Evolutionary conservation across 768 basidiomycete species (phyloP).

Genomic region (Xanthoconium stramineum): DNA sequence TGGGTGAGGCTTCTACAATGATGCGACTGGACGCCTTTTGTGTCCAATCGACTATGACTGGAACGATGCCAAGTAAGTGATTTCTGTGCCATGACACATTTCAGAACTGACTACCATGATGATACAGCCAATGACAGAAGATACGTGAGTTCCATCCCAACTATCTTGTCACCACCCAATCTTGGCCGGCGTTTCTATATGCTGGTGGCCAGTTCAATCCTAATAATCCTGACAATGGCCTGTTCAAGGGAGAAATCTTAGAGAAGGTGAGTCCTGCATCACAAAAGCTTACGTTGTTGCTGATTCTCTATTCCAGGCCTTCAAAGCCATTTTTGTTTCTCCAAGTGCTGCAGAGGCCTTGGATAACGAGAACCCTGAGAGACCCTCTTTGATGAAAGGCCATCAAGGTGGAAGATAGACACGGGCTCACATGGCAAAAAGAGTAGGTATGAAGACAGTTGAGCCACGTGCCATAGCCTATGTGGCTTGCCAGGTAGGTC

Average conservation of each 20-base stretch:
- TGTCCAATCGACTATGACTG: constrained; percentile 3
- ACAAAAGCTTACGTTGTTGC: neutral
- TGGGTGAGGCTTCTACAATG: neutral
- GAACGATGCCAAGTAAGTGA: neutral
- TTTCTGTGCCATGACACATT: neutral
- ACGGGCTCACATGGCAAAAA: neutral
- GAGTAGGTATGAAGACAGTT: neutral
- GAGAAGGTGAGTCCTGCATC: neutral
- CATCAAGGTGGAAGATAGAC: neutral
- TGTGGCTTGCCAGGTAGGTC: constrained; percentile 1
- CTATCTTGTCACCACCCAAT: neutral
- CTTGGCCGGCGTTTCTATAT: constrained; percentile 5
- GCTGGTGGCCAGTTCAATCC: neutral
- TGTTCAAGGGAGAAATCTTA: neutral
- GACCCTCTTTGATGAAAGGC: neutral
- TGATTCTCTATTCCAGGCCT: neutral
- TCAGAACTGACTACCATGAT: too few relatives aligned
- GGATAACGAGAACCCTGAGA: neutral
- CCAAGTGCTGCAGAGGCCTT: neutral
- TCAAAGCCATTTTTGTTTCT: neutral
- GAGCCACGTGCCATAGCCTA: constrained; percentile 5
- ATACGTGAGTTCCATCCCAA: neutral
- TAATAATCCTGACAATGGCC: neutral
- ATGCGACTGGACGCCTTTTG: neutral
- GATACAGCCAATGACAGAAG: neutral